These are phyloP conservation scores for Colletotrichum lindemuthianum DNA, from an alignment of 2,329 filamentous ascomycete species.

Conservation along the genomic window DNA sequence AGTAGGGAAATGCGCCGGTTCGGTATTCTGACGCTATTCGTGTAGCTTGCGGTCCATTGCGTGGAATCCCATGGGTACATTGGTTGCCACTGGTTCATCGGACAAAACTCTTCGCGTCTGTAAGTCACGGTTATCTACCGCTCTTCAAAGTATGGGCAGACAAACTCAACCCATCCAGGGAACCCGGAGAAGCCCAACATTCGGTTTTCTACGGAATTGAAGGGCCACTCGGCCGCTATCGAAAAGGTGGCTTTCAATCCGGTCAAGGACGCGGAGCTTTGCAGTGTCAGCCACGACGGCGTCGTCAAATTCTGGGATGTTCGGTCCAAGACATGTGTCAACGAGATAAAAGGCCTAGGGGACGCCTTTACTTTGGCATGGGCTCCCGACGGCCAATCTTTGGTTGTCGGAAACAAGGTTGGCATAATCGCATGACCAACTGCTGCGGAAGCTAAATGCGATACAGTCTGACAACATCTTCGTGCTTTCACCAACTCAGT, in stretches of 20 bases:
- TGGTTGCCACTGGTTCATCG: constrained; percentile 83
- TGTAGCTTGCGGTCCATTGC: constrained; percentile 79
- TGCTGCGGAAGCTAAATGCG: background rate
- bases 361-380: constrained; percentile 78
- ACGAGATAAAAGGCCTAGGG: constrained; percentile 73
- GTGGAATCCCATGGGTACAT: constrained; percentile 87
- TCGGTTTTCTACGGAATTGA: constrained; percentile 79
- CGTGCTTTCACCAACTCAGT: constrained; percentile 68
- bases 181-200: constrained; percentile 81
- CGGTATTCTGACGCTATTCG: constrained; percentile 40
- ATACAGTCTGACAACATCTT: constrained; percentile 69
- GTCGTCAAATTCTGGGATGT: constrained; percentile 85
- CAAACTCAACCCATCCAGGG: constrained; percentile 53
- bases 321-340: constrained; percentile 74
- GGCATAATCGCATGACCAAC: constrained; percentile 35
- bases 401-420: constrained; percentile 80
- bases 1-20: constrained; percentile 23
- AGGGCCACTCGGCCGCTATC: constrained; percentile 71
- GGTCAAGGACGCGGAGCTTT: constrained; percentile 79
- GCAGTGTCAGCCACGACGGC: constrained; percentile 78
- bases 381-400: constrained; percentile 75
- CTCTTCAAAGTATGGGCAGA: background rate
- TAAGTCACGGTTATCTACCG: constrained; percentile 48
- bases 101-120: constrained; percentile 80
- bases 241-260: constrained; percentile 85